phyloP scores from a whole-genome alignment of 2,329 filamentous ascomycete species.

The Lachnum nothofagi region DNA sequence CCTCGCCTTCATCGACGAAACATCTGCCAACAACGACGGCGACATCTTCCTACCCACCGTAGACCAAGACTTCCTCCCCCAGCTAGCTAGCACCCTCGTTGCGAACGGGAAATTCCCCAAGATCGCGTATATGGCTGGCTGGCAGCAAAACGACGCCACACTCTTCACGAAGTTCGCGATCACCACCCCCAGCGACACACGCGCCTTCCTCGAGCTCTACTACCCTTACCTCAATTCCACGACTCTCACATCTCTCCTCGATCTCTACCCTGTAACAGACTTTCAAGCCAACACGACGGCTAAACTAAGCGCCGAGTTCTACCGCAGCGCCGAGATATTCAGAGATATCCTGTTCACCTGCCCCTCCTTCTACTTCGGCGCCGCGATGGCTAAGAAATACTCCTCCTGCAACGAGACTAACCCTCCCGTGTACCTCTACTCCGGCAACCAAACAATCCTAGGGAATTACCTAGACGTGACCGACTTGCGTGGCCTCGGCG shows the following conservation, averaged over 20 bases:
- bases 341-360: constrained; percentile 49
- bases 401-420: constrained; percentile 23
- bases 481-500: constrained; percentile 38
- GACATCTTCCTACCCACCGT: constrained; percentile 48
- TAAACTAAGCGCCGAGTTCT: constrained; percentile 44
- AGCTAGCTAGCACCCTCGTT: constrained; percentile 39
- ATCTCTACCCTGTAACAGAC: constrained; percentile 46
- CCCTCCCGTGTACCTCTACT: constrained; percentile 44
- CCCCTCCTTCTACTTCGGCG: constrained; percentile 41
- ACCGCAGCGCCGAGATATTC: constrained; percentile 44
- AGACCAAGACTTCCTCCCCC: constrained; percentile 46
- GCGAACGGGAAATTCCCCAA: constrained; percentile 39
- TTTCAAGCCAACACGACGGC: constrained; percentile 38
- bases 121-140: constrained; percentile 40
- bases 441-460: constrained; percentile 52
- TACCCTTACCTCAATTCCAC: constrained; percentile 34
- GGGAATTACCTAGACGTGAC: constrained; percentile 37
- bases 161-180: constrained; percentile 40
- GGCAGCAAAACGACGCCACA: constrained; percentile 42
- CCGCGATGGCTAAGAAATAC: constrained; percentile 33
- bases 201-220: constrained; percentile 38
- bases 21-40: constrained; percentile 43
- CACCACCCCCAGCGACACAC: constrained; percentile 37
- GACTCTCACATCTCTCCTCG: constrained; percentile 39
- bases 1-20: constrained; percentile 37